These are phyloP conservation scores for Phialophora expanda DNA, from an alignment of 2,329 filamentous ascomycete species.

Conservation along the genomic window DNA sequence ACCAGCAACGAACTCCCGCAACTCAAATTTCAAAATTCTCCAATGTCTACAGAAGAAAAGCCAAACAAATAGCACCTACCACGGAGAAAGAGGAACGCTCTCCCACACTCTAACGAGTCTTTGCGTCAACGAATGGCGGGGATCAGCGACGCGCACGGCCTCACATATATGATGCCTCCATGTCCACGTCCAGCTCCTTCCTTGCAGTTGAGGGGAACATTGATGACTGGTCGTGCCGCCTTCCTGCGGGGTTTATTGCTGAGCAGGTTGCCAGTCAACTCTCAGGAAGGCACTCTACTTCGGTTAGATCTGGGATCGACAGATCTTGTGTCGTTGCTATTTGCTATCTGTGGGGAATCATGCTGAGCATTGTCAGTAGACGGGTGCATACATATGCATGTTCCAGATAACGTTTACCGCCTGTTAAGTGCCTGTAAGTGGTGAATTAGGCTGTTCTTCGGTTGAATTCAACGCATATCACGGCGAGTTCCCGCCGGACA, in stretches of 20 bases:
- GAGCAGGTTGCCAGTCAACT: background rate
- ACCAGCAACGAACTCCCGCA: background rate
- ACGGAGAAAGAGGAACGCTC: background rate
- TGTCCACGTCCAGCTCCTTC: background rate
- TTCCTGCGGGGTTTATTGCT: background rate
- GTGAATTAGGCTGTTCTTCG: conserved; percentile 14
- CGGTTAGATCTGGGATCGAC: conserved; percentile 4
- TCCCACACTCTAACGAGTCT: background rate
- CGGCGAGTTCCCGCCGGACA: background rate
- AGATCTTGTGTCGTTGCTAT: background rate
- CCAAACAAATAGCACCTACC: conserved; percentile 1
- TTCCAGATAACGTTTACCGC: background rate
- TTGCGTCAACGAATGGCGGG: conserved; percentile 6
- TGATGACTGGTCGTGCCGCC: background rate
- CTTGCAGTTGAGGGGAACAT: conserved; percentile 10
- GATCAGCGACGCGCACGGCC: background rate
- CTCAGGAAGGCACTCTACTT: background rate
- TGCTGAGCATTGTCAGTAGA: background rate
- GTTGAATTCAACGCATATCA: background rate
- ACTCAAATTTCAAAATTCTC: conserved; percentile 1
- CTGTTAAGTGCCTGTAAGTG: background rate
- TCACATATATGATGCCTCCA: background rate
- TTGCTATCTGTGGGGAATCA: background rate
- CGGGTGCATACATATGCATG: background rate
- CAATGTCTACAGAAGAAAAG: background rate